Percentiles rank a stretch among this genome's conserved stretches.
Evolutionary conservation across 345 rosid species (phyloP).

Genomic region (Xanthoceras sorbifolium): DNA sequence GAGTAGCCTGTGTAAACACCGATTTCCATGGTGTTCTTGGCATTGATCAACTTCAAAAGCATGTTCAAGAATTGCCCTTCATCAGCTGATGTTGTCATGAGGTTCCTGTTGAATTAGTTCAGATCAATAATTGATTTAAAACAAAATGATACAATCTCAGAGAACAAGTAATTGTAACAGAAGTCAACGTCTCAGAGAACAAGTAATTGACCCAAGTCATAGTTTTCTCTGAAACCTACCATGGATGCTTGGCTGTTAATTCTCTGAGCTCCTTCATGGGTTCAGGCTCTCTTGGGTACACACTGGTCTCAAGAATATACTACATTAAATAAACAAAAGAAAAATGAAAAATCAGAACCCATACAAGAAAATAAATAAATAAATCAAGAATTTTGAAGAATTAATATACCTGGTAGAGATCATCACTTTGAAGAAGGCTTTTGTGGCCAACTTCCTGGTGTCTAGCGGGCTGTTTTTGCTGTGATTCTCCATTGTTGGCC

Average conservation of each 20-base stretch:
- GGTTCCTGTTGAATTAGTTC: constrained; percentile 55
- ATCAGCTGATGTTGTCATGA: constrained; percentile 97
- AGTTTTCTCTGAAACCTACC: constrained; percentile 61
- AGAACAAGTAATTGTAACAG: no score
- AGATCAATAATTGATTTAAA: background rate
- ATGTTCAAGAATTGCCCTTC: constrained; percentile 95
- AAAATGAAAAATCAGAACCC: no score
- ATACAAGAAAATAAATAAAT: background rate
- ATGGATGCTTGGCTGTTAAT: constrained; percentile 91
- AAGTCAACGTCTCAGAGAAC: no score
- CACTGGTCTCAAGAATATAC: constrained; percentile 98
- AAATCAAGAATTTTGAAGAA: background rate
- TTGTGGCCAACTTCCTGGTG: constrained; percentile 98
- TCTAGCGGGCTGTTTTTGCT: constrained; percentile 54
- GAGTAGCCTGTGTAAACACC: constrained; percentile 99
- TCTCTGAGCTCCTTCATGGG: constrained; percentile 96
- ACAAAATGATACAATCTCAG: no score
- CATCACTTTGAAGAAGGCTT: constrained; percentile 91
- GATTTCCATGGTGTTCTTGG: constrained; percentile 99
- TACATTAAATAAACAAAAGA: constrained; percentile 24
- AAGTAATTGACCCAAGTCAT: no score
- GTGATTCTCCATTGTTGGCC: constrained; percentile 57
- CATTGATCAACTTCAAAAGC: constrained; percentile 93
- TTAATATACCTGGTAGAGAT: constrained; percentile 75
- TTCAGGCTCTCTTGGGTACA: constrained; percentile 95